A percentile compares a stretch with the other conserved stretches of the same genome.
These are phyloP conservation scores for Aspergillus fructus DNA, from an alignment of 2,329 filamentous ascomycete genomes.

Conservation along the genomic window DNA sequence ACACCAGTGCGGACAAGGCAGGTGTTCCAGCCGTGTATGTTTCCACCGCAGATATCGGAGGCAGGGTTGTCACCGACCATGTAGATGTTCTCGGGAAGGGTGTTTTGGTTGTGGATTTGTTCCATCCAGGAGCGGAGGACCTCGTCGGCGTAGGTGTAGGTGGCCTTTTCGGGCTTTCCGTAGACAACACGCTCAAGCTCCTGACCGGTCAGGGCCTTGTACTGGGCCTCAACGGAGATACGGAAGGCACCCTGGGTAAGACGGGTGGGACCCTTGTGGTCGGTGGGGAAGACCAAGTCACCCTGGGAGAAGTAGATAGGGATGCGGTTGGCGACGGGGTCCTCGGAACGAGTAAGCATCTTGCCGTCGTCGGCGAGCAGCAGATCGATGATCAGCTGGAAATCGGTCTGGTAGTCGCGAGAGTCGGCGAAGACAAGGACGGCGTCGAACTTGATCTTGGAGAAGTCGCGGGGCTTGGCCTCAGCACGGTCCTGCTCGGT, in stretches of 20 bases:
- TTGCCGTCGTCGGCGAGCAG: slow-evolving; percentile 67
- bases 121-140: slow-evolving; percentile 74
- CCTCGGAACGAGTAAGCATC: slow-evolving; percentile 63
- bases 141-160: slow-evolving; percentile 78
- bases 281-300: slow-evolving; percentile 63
- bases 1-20: slow-evolving; percentile 76
- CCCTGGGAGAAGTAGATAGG: slow-evolving; percentile 73
- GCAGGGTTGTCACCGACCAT: slow-evolving; percentile 76
- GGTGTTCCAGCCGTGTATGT: slow-evolving; percentile 81
- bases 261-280: slow-evolving; percentile 62
- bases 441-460: slow-evolving; percentile 68
- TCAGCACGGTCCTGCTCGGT: slow-evolving; percentile 66
- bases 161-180: slow-evolving; percentile 71
- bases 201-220: slow-evolving; percentile 61
- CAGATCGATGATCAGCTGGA: slow-evolving; percentile 74
- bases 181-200: slow-evolving; percentile 75
- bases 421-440: slow-evolving; percentile 75
- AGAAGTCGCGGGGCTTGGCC: slow-evolving; percentile 70
- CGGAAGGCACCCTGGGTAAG: slow-evolving; percentile 76
- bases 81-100: slow-evolving; percentile 68
- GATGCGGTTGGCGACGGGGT: slow-evolving; percentile 65
- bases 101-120: slow-evolving; percentile 70
- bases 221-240: slow-evolving; percentile 69
- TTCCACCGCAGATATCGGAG: slow-evolving; percentile 72
- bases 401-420: slow-evolving; percentile 71